Base-by-base conservation (phyloP, 116 monocot genomes). In the Dioscorea cayenensis region DNA sequence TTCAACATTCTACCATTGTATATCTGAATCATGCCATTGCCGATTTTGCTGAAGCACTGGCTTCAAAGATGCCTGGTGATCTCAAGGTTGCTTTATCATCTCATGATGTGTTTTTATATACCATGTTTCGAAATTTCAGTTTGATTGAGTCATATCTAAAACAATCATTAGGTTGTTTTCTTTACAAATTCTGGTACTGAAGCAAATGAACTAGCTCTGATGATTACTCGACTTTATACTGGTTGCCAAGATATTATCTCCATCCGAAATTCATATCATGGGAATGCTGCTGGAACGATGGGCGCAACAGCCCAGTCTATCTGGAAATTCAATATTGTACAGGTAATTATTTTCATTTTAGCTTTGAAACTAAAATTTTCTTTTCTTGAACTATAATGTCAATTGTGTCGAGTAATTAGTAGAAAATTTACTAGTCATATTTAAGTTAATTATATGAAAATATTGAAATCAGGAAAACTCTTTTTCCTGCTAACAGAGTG, bases 131-230 rank as follows among this genome's bases (percentile, higher is more conserved):
- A n/a, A 18, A 3, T n/a, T 76, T 35, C 43, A 49, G 29, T 66
- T 43, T 55, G 6, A 12, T 63, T 64, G 13, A 49, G 25, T 49
- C 51, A 12, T 51, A 25, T 49, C 13, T 22, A 21, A 27, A 32
- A 32, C 32, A 3, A 32, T 32, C 11, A 49, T 75, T 75, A 96
- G 96, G 90, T 90, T 48, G 87, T 86, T 25, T 96, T 90, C 83
- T 96, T 96, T 83, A 92, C 92, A 21, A 96, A 96, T 69, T 96
- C 96, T 73, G 96, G 96, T 20, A 92, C 92, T 27, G 96, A 96
- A 79, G 96, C 92, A 35, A 96, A 96, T 72, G 96, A 96, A 63
- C 87, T 96, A 22, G 96, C 96, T 21, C 52, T 96, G 73, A 82
- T 96, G 96, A 90, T 92, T 25, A 84, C 90, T 20, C 79, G 92